Conservation (phyloP, 2,329 filamentous ascomycete species). For the Exophiala calicioides region DNA sequence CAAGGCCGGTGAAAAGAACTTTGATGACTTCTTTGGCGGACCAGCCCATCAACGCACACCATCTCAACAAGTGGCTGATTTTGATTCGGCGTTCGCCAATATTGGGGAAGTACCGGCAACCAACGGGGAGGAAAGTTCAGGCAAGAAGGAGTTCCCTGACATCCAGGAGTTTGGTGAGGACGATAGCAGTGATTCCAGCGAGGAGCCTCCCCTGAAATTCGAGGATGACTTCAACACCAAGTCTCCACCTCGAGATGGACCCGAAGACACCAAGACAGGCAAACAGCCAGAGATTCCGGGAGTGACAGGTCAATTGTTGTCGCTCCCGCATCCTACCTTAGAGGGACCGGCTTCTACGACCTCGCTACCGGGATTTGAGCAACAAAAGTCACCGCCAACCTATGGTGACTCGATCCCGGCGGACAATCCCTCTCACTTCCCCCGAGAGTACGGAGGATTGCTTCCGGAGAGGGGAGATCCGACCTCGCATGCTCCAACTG, state of each 20-base stretch:
- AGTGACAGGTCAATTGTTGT: conserved; percentile 1
- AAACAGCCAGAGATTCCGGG: conserved; percentile 39
- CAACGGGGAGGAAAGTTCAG: conserved; percentile 32
- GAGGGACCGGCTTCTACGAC: conserved; percentile 38
- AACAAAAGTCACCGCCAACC: conserved; percentile 56
- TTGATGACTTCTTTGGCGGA: conserved; percentile 49
- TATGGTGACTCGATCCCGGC: conserved; percentile 36
- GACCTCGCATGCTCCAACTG: conserved; percentile 40
- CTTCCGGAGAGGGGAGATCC: conserved; percentile 43
- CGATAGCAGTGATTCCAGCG: conserved; percentile 76
- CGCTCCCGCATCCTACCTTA: conserved; percentile 39
- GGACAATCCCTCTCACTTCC: conserved; percentile 40
- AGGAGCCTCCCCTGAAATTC: conserved; percentile 68
- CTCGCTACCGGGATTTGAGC: conserved; percentile 50
- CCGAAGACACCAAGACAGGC: conserved; percentile 36
- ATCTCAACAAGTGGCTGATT: conserved; percentile 49
- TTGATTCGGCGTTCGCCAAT: conserved; percentile 49
- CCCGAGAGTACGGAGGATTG: conserved; percentile 43
- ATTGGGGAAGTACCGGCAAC: conserved; percentile 45
- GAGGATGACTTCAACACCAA: conserved; percentile 86
- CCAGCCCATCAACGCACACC: conserved; percentile 45
- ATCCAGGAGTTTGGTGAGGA: conserved; percentile 78
- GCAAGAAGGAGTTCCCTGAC: conserved; percentile 79
- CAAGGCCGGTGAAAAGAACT: conserved; percentile 36
- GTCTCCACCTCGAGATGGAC: conserved; percentile 41